These are phyloP conservation scores for Fraxinus angustifolia DNA, from an alignment of 305 asterid species.

Conservation along the genomic window DNA sequence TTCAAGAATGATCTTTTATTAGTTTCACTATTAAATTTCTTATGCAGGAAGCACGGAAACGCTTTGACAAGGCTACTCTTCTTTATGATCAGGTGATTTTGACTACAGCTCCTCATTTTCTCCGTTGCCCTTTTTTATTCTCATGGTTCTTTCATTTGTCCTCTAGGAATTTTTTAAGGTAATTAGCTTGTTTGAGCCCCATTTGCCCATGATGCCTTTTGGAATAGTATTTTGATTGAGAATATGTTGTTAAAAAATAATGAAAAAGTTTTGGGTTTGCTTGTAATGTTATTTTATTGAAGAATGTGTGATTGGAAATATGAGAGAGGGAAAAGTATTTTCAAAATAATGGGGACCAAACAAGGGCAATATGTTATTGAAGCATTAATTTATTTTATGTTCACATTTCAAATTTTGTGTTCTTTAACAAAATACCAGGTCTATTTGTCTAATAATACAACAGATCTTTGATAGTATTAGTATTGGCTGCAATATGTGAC, in stretches of 20 bases:
- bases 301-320: neutral
- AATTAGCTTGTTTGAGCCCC: neutral
- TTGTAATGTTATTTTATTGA: neutral
- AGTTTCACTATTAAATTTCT: slow-evolving; percentile 32
- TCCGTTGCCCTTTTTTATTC: slow-evolving; percentile 3
- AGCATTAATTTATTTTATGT: neutral
- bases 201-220: neutral
- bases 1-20: slow-evolving; percentile 1
- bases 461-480: slow-evolving; percentile 5
- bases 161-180: slow-evolving; percentile 10
- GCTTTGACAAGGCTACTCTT: slow-evolving; percentile 97
- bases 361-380: neutral
- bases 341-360: neutral
- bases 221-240: neutral
- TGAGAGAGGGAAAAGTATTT: neutral
- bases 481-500: slow-evolving; percentile 8
- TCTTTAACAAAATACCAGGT: neutral
- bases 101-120: neutral
- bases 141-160: slow-evolving; percentile 11
- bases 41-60: slow-evolving; percentile 94
- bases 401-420: neutral
- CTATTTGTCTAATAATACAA: neutral
- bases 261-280: neutral
- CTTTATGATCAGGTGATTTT: slow-evolving; percentile 87
- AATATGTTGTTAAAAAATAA: neutral